A percentile compares a stretch with the other conserved stretches of the same genome.
Evolutionary conservation across 192 early-diverging fungal species (phyloP).

Genomic region (Linnemannia schmuckeri): DNA sequence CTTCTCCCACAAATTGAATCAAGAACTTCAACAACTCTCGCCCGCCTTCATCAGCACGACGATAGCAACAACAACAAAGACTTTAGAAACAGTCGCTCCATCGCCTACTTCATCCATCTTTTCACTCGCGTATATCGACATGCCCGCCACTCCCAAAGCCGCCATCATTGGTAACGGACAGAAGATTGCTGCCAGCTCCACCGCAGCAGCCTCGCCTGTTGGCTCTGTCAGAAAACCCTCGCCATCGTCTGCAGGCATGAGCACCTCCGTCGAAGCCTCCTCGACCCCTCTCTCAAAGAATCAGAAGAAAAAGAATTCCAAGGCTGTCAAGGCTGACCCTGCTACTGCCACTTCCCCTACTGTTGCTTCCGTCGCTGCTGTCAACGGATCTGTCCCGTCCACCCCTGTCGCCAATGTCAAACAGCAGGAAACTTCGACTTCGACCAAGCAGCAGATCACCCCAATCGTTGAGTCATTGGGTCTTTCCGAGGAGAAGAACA

Average conservation of each 20-base stretch:
- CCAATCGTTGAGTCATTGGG: not conserved
- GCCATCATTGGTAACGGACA: not conserved
- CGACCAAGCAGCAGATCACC: not conserved
- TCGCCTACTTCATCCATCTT: not conserved
- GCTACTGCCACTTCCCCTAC: not conserved
- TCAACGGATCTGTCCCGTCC: not conserved
- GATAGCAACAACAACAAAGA: not conserved
- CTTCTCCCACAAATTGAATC: not conserved
- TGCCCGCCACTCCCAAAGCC: not conserved
- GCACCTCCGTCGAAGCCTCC: not conserved
- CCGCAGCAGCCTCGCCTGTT: not conserved
- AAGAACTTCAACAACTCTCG: not conserved
- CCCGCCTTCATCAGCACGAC: not conserved
- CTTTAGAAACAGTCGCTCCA: not conserved
- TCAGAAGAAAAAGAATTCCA: not conserved
- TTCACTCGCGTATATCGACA: slow-evolving; percentile 1
- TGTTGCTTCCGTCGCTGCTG: not conserved
- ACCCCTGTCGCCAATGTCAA: not conserved
- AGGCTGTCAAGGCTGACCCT: not conserved
- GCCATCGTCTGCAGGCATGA: not conserved
- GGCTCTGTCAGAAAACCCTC: not conserved
- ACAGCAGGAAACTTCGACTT: not conserved
- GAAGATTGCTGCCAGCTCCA: not conserved
- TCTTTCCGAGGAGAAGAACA: not conserved
- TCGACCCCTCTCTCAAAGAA: not conserved